Conservation (phyloP, 371 early-diverging fungal genomes). For the Batkoa obscura region DNA sequence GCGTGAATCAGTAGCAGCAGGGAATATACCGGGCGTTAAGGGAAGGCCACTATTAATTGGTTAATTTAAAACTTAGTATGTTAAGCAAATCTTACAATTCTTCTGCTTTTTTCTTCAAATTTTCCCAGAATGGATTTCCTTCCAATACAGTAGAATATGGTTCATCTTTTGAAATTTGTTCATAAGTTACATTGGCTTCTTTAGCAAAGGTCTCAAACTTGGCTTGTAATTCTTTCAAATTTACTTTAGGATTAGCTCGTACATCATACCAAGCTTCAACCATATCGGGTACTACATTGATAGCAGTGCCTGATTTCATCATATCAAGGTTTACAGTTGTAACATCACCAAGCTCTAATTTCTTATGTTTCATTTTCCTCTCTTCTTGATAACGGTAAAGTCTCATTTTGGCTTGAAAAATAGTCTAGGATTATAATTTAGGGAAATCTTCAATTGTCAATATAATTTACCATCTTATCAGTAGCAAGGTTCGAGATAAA, state of each 20-base stretch:
- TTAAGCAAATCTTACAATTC: neutral
- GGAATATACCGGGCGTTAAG: neutral
- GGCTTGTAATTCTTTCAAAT: neutral
- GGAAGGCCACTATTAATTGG: too few relatives aligned
- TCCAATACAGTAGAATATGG: neutral
- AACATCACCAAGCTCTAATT: neutral
- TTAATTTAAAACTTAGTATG: neutral
- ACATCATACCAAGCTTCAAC: neutral
- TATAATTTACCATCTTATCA: neutral
- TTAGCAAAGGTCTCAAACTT: neutral
- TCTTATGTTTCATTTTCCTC: neutral
- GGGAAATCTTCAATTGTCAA: neutral
- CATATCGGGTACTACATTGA: neutral
- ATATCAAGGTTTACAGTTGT: neutral
- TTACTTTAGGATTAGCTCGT: neutral
- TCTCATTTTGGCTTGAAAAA: neutral
- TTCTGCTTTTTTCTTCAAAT: neutral
- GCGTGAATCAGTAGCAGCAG: neutral
- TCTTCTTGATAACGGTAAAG: neutral
- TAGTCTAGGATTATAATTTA: neutral
- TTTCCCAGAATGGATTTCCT: neutral
- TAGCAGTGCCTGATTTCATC: neutral
- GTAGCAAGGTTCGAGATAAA: slow-evolving; percentile 37
- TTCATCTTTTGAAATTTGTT: neutral
- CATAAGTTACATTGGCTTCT: neutral